Percentiles rank a stretch among this genome's conserved stretches.
phyloP scores from a whole-genome alignment of 1,284 basidiomycete species.

The Phellinidium pouzarii region DNA sequence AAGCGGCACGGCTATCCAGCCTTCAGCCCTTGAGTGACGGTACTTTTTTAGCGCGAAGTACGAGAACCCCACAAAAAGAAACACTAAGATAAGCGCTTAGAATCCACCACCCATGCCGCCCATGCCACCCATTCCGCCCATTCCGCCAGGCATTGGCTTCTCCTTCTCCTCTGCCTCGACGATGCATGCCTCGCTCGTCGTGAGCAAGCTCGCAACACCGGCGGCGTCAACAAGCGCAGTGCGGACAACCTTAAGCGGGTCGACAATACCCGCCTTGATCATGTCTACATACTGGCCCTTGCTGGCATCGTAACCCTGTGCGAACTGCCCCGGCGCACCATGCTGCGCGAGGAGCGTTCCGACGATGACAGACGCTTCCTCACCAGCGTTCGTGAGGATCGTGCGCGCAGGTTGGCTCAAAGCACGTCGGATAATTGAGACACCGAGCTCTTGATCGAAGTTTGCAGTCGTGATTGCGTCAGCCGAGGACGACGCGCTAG shows the following conservation, averaged over 20 bases:
- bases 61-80: not conserved
- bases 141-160: slow-evolving; percentile 41
- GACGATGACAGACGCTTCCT: slow-evolving; percentile 91
- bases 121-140: slow-evolving; percentile 57
- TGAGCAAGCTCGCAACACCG: slow-evolving; percentile 85
- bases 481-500: slow-evolving; percentile 41
- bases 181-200: slow-evolving; percentile 89
- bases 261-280: slow-evolving; percentile 91
- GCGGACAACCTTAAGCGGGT: slow-evolving; percentile 88
- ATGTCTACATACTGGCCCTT: slow-evolving; percentile 93
- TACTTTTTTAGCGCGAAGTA: not conserved
- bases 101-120: slow-evolving; percentile 51
- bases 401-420: slow-evolving; percentile 81
- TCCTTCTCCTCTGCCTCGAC: slow-evolving; percentile 89
- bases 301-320: slow-evolving; percentile 88
- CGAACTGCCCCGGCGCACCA: slow-evolving; percentile 61
- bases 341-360: slow-evolving; percentile 76
- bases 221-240: slow-evolving; percentile 87
- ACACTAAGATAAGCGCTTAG: slow-evolving; percentile 22
- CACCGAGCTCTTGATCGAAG: slow-evolving; percentile 98
- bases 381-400: slow-evolving; percentile 92
- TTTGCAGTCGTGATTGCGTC: slow-evolving; percentile 74
- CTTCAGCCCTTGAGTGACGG: not conserved
- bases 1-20: not conserved
- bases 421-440: slow-evolving; percentile 88